Conservation (phyloP, 495 filamentous ascomycete genomes). For the Durotheca rogersii region DNA sequence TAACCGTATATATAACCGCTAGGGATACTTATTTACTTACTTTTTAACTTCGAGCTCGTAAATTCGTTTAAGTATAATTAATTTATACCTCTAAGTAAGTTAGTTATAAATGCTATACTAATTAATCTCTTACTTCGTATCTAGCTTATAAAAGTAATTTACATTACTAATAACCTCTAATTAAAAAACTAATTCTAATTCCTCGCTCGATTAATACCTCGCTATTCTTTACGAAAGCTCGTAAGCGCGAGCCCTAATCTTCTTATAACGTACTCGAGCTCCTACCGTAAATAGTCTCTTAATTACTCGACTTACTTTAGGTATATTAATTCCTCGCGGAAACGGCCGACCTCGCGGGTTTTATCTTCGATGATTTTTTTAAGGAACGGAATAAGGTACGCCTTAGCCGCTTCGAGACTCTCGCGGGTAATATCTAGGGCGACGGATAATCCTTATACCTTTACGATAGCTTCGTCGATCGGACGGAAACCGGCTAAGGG, state of each 20-base stretch:
- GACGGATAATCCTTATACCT: not conserved
- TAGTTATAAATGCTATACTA: not conserved
- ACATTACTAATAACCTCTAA: not conserved
- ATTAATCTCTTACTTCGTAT: not conserved
- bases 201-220: too few relatives aligned
- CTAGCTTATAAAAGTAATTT: slow-evolving; percentile 1
- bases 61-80: slow-evolving; percentile 1
- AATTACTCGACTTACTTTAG: slow-evolving; percentile 1
- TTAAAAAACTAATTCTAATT: not conserved
- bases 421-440: not conserved
- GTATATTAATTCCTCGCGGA: too few relatives aligned
- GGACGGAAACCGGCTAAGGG: too few relatives aligned
- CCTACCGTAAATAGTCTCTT: not conserved
- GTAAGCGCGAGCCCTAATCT: slow-evolving; percentile 1
- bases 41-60: not conserved
- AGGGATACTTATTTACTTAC: not conserved
- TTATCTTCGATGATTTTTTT: too few relatives aligned
- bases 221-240: slow-evolving; percentile 3
- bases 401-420: slow-evolving; percentile 1
- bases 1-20: not conserved
- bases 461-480: slow-evolving; percentile 2
- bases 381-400: not conserved
- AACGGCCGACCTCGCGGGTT: too few relatives aligned
- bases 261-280: slow-evolving; percentile 4
- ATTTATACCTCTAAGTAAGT: not conserved